Evolutionary conservation across 2,329 filamentous ascomycete genomes (phyloP).

Genomic region (Macrophomina phaseolina): DNA sequence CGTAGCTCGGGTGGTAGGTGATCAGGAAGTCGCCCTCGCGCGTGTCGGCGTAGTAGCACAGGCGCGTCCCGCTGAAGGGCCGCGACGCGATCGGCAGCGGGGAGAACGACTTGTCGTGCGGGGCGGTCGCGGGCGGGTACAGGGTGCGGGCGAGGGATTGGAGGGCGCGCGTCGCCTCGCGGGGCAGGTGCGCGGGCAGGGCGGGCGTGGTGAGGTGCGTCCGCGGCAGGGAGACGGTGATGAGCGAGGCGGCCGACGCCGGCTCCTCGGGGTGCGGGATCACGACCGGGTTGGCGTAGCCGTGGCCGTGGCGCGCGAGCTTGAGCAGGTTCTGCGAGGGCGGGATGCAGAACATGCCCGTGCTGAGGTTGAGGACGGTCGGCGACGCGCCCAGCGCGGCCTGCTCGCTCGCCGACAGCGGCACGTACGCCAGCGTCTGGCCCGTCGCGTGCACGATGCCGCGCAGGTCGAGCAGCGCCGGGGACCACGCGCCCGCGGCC

Average conservation of each 20-base stretch:
- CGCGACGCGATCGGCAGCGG: slow-evolving; percentile 40
- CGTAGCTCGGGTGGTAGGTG: slow-evolving; percentile 56
- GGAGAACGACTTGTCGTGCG: slow-evolving; percentile 26
- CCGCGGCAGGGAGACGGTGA: slow-evolving; percentile 56
- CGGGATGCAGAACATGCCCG: slow-evolving; percentile 77
- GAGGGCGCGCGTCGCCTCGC: slow-evolving; percentile 40
- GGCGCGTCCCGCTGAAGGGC: slow-evolving; percentile 53
- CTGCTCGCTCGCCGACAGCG: slow-evolving; percentile 75
- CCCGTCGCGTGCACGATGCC: slow-evolving; percentile 81
- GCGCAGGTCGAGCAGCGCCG: slow-evolving; percentile 75
- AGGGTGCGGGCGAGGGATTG: slow-evolving; percentile 37
- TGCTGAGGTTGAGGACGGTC: slow-evolving; percentile 73
- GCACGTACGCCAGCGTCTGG: slow-evolving; percentile 79
- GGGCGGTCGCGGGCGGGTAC: slow-evolving; percentile 37
- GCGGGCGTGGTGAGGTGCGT: slow-evolving; percentile 48
- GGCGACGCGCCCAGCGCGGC: slow-evolving; percentile 68
- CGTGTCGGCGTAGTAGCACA: slow-evolving; percentile 65
- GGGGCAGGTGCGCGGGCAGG: slow-evolving; percentile 36
- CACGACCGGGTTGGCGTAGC: slow-evolving; percentile 54
- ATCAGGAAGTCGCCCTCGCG: slow-evolving; percentile 62
- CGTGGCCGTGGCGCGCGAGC: slow-evolving; percentile 57
- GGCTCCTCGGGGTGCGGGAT: slow-evolving; percentile 53
- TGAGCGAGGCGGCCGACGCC: slow-evolving; percentile 33
- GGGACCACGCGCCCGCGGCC: slow-evolving; percentile 87
- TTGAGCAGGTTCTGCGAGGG: slow-evolving; percentile 57